These are phyloP conservation scores for Penicillium goetzii DNA, from an alignment of 495 filamentous ascomycete species.

Conservation along the genomic window DNA sequence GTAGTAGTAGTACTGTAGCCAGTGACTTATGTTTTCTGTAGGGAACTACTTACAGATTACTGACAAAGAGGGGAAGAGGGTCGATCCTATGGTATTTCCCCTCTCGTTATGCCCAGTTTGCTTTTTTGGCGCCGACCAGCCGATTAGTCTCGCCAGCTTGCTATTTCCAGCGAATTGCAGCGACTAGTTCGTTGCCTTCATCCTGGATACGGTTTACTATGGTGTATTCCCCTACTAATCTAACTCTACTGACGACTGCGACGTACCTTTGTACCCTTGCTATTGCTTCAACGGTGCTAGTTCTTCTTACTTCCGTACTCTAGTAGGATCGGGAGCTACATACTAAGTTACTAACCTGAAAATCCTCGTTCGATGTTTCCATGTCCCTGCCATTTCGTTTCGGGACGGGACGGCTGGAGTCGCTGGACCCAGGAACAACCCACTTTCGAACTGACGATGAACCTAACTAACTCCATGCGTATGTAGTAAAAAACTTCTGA, in stretches of 20 bases:
- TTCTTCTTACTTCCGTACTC: neutral
- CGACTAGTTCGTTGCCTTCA: neutral
- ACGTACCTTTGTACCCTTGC: neutral
- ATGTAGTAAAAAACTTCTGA: neutral
- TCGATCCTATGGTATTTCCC: slow-evolving; percentile 30
- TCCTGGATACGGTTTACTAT: neutral
- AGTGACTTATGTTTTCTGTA: neutral
- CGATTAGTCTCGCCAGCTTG: slow-evolving; percentile 18
- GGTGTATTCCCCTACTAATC: neutral
- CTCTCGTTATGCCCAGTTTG: slow-evolving; percentile 15
- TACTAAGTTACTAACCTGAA: neutral
- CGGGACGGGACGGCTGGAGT: slow-evolving; percentile 6
- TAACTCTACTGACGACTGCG: neutral
- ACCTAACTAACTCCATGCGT: neutral
- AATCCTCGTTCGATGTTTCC: neutral
- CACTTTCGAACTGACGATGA: slow-evolving; percentile 2
- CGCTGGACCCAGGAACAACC: slow-evolving; percentile 12
- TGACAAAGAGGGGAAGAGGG: slow-evolving; percentile 9
- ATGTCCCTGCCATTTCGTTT: slow-evolving; percentile 3
- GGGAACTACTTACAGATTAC: neutral
- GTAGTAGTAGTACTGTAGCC: neutral
- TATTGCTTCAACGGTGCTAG: neutral
- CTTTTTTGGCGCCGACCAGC: slow-evolving; percentile 22
- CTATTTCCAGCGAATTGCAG: slow-evolving; percentile 17
- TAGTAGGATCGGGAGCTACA: neutral